Conservation (phyloP, 495 filamentous ascomycete genomes). For the Aspergillus cristatus region DNA sequence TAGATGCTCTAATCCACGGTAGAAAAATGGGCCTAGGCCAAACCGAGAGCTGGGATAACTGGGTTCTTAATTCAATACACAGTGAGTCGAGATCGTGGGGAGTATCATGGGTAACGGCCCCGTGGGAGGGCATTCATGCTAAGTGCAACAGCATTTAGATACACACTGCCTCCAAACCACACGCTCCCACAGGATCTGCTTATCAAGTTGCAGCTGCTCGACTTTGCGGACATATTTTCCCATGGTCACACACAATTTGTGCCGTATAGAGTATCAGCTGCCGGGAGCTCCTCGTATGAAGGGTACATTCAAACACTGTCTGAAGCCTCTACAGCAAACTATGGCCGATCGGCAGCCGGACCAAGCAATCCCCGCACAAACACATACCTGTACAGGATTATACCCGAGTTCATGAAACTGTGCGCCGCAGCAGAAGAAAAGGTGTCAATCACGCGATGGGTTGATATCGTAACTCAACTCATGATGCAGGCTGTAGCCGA, state of each 20-base stretch:
- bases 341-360: background rate
- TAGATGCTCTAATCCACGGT: slow-evolving; percentile 17
- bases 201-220: slow-evolving; percentile 19
- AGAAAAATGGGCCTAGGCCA: slow-evolving; percentile 1
- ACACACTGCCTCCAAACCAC: background rate
- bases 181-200: slow-evolving; percentile 15
- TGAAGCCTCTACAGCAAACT: background rate
- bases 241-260: background rate
- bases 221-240: slow-evolving; percentile 10
- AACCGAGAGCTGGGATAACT: slow-evolving; percentile 1
- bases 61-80: slow-evolving; percentile 7
- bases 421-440: slow-evolving; percentile 24
- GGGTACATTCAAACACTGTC: background rate
- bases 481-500: slow-evolving; percentile 44
- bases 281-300: no score
- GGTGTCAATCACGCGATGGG: slow-evolving; percentile 23
- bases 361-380: background rate
- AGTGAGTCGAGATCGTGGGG: slow-evolving; percentile 13
- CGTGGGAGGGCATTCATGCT: no score
- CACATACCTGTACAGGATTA: slow-evolving; percentile 18
- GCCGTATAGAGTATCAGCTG: background rate
- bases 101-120: no score
- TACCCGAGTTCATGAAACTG: slow-evolving; percentile 39
- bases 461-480: slow-evolving; percentile 36
- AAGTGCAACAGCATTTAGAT: slow-evolving; percentile 1